Base-by-base conservation (phyloP, 2,329 filamentous ascomycete genomes). In the Aaosphaeria arxii region DNA sequence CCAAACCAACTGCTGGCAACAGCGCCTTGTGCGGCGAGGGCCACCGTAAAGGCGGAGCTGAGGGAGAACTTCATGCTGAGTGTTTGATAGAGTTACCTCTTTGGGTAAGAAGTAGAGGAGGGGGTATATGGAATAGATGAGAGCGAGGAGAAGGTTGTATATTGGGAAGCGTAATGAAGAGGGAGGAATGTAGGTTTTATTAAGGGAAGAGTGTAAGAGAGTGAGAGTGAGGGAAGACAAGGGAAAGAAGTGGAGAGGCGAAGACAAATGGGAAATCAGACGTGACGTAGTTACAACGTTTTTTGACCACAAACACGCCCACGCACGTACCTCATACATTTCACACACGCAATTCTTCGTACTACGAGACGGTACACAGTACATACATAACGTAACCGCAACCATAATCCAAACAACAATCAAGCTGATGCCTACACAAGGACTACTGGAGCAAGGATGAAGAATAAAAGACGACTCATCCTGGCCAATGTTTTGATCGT, bases 1-100 rank as follows among this genome's bases (percentile, higher is more conserved):
- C 82, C 83, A 68, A 95, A 91, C 91, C 91, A 96, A 71, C 75
- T 87, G 75, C 86, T 91, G 56, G 85, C 89, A 54, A 83, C 74
- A 42, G 83, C 84, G 53, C 79, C 80, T 65, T 89, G 83, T 38
- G 86, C 82, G 66, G 88, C 86, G 49, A 95, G 76, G 62, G 84
- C 83, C 66, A 89, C 78, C 63, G 89, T 77, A 58, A 92, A 74
- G 73, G 89, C 70, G 67, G 85, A 81, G 53, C 81, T 77, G 66
- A 89, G 73, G 55, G 79, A 74, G 73, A 94, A 82, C 79, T 83
- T 94, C 91, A 96, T 96, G 54, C 54, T 83, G 62, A 24, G 17
- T 24, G 17, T 41, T 43, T 40, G 44, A 17, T 41, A 11, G 39
- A 11, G 39, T 24, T n/a, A 36, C 13, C 33, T 24, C 17, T 24